Percentiles rank a stretch among this genome's conserved stretches.
Conservation (phyloP, 208 protist genomes). For the Angomonas deanei region DNA sequence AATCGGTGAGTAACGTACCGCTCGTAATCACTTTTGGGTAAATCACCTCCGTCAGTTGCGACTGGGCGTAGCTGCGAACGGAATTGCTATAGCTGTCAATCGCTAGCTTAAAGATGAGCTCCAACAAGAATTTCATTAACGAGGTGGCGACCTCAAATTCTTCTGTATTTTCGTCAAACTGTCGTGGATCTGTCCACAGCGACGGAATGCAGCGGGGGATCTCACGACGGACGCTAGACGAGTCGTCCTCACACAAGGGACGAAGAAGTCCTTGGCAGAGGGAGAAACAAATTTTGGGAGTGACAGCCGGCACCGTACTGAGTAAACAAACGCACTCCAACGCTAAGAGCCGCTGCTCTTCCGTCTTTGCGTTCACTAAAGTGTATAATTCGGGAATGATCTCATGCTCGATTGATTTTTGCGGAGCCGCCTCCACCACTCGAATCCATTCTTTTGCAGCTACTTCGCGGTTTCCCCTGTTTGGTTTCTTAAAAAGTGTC, state of each 20-base stretch:
- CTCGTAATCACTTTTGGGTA: conserved; percentile 26
- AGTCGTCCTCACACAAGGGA: conserved; percentile 60
- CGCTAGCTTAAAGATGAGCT: conserved; percentile 45
- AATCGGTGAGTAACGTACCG: conserved; percentile 21
- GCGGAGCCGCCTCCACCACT: conserved; percentile 26
- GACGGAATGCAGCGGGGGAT: conserved; percentile 41
- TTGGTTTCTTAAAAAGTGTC: conserved; percentile 50
- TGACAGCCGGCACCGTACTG: conserved; percentile 21
- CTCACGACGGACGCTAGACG: conserved; percentile 42
- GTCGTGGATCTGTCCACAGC: conserved; percentile 23
- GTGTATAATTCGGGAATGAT: conserved; percentile 61
- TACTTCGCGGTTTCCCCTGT: conserved; percentile 21
- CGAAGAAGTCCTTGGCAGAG: conserved; percentile 53
- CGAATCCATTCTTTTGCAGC: conserved; percentile 47
- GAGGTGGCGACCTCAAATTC: neutral
- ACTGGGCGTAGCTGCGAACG: conserved; percentile 49
- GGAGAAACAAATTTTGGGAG: conserved; percentile 29
- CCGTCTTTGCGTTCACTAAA: conserved; percentile 38
- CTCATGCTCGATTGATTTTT: conserved; percentile 41
- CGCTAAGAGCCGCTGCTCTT: conserved; percentile 49
- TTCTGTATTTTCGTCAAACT: neutral
- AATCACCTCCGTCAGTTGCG: conserved; percentile 41
- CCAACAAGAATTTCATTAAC: conserved; percentile 21
- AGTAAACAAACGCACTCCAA: conserved; percentile 45
- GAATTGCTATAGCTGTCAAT: conserved; percentile 40